Conservation (phyloP, 1,284 basidiomycete species). For the Sanghuangporus sanghuang region DNA sequence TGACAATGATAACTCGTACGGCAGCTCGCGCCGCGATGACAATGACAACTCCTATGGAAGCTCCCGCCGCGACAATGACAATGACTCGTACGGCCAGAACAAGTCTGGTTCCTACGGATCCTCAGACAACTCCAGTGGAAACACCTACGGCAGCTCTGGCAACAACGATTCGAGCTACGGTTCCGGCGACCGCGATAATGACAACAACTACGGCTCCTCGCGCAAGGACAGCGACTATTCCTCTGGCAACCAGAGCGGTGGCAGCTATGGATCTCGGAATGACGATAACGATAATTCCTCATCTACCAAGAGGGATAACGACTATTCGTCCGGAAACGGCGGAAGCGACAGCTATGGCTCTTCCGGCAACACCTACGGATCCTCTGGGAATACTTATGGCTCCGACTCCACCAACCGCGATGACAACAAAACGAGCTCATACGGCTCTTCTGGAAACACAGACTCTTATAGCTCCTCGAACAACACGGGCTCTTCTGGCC, state of each 20-base stretch:
- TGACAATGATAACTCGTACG: conserved; percentile 2
- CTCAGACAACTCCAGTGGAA: not conserved
- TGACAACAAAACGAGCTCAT: not conserved
- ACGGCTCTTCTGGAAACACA: not conserved
- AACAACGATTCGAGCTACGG: not conserved
- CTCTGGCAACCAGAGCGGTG: not conserved
- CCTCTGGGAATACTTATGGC: not conserved
- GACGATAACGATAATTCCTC: not conserved
- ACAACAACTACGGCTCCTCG: conserved; percentile 6
- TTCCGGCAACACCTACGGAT: not conserved
- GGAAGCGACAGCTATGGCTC: not conserved
- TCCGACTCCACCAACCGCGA: not conserved
- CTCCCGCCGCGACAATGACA: not conserved
- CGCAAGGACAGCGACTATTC: not conserved
- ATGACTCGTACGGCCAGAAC: conserved; percentile 1
- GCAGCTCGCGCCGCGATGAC: not conserved
- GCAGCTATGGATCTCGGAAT: not conserved
- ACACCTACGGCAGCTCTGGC: not conserved
- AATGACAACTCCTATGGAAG: not conserved
- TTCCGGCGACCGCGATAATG: conserved; percentile 1
- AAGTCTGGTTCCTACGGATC: conserved; percentile 7
- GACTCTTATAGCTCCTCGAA: not conserved
- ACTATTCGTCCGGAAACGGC: not conserved
- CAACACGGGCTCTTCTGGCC: not conserved
- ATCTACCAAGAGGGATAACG: not conserved